These are phyloP conservation scores for Iris macrosiphon DNA, from an alignment of 106 monocot species.

Conservation along the genomic window DNA sequence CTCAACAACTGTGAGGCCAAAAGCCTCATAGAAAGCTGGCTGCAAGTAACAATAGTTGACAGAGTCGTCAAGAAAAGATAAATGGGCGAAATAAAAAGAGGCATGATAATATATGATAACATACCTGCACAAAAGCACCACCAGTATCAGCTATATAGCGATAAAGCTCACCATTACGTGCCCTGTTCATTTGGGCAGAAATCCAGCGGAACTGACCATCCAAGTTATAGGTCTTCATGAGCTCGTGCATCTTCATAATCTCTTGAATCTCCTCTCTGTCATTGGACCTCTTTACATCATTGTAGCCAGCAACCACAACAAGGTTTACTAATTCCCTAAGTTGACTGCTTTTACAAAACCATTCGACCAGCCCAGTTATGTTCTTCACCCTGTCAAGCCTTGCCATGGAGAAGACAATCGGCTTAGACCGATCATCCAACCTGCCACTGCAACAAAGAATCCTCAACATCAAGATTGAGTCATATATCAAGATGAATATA, in stretches of 20 bases:
- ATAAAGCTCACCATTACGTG: constrained; percentile 89
- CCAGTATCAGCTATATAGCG: constrained; percentile 87
- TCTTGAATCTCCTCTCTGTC: constrained; percentile 90
- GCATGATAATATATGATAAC: background rate
- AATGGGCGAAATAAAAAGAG: background rate
- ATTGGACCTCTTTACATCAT: constrained; percentile 61
- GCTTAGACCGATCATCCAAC: constrained; percentile 77
- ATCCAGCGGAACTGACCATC: constrained; percentile 95
- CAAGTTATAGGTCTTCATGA: constrained; percentile 63
- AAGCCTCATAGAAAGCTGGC: constrained; percentile 97
- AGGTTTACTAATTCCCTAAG: constrained; percentile 78
- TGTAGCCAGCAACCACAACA: constrained; percentile 79
- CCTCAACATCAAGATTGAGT: too few species aligned
- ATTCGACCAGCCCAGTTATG: constrained; percentile 80
- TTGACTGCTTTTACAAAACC: constrained; percentile 38
- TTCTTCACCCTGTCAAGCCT: constrained; percentile 93
- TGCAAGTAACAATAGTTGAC: constrained; percentile 11
- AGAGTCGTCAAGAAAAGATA: too few species aligned
- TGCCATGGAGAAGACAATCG: constrained; percentile 97
- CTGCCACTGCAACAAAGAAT: constrained; percentile 64
- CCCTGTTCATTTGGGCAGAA: constrained; percentile 73
- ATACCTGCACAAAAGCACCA: constrained; percentile 89
- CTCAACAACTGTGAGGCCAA: constrained; percentile 90
- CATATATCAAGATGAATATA: background rate
- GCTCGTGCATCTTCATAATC: constrained; percentile 89